Conservation (phyloP, 345 rosid species). For the Bruguiera gymnorhiza region DNA sequence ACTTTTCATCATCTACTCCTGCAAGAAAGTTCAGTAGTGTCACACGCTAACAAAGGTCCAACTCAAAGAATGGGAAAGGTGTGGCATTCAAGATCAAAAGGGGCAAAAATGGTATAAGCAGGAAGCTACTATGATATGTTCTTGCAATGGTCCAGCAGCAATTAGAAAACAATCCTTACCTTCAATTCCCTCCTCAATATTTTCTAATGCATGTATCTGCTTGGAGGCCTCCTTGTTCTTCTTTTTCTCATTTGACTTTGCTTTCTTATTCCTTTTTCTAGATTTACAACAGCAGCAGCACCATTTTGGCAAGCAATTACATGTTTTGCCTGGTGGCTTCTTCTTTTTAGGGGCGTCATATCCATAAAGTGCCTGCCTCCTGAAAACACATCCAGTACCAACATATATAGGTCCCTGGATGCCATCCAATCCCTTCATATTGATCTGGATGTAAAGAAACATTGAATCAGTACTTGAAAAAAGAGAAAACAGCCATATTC, state of each 20-base stretch:
- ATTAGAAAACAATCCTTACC: conserved; percentile 26
- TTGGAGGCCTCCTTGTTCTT: conserved; percentile 56
- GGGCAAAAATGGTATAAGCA: not conserved
- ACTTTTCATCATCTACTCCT: conserved; percentile 48
- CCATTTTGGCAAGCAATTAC: conserved; percentile 90
- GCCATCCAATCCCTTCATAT: conserved; percentile 95
- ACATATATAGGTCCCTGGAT: conserved; percentile 93
- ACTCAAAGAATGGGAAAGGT: not conserved
- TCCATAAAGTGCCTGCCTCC: conserved; percentile 85
- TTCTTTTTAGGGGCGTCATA: conserved; percentile 75
- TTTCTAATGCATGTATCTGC: conserved; percentile 68
- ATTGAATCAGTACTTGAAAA: not conserved
- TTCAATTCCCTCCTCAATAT: conserved; percentile 67
- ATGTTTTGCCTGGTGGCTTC: conserved; percentile 63
- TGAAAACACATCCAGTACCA: conserved; percentile 91
- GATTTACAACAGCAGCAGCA: conserved; percentile 39
- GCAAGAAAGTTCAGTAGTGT: conserved; percentile 8
- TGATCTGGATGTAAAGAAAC: conserved; percentile 50
- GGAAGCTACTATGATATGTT: not conserved
- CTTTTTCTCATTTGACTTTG: conserved; percentile 39
- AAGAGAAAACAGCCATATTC: no score
- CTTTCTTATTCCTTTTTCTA: conserved; percentile 48
- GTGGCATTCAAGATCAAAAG: not conserved
- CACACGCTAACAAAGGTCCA: not conserved
- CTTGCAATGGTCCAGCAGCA: not conserved